These are phyloP conservation scores for Podila clonocystis DNA, from an alignment of 192 early-diverging fungal species.

Conservation along the genomic window DNA sequence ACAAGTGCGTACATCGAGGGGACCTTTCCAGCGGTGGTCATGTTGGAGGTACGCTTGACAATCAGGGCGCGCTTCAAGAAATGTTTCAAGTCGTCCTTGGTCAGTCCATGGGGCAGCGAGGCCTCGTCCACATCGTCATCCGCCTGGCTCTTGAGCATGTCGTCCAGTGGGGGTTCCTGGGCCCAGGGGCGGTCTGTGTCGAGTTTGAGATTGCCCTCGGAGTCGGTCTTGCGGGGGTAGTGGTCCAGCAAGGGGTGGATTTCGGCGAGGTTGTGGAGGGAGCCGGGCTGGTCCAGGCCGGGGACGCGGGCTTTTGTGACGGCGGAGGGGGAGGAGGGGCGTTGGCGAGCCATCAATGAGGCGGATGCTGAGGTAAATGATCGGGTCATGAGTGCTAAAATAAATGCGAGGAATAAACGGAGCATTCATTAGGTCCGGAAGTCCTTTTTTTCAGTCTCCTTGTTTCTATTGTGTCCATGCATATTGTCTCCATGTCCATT, in stretches of 20 bases:
- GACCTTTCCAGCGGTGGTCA: slow-evolving; percentile 83
- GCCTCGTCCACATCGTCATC: slow-evolving; percentile 47
- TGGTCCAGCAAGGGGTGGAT: slow-evolving; percentile 50
- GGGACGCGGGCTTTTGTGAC: slow-evolving; percentile 22
- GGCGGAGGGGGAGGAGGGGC: slow-evolving; percentile 7
- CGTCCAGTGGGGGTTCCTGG: slow-evolving; percentile 36
- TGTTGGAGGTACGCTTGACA: slow-evolving; percentile 79
- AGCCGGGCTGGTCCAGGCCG: slow-evolving; percentile 15
- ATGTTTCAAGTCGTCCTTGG: slow-evolving; percentile 60
- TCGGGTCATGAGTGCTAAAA: slow-evolving; percentile 24
- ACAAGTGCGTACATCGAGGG: slow-evolving; percentile 91
- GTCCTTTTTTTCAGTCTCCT: no score
- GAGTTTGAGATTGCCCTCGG: slow-evolving; percentile 27
- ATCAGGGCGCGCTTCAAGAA: slow-evolving; percentile 78
- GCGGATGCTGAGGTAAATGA: slow-evolving; percentile 28
- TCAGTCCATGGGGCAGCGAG: slow-evolving; percentile 56
- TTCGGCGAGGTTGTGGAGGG: slow-evolving; percentile 40
- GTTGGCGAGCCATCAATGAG: slow-evolving; percentile 41
- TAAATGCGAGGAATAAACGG: background rate
- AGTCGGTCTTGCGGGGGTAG: slow-evolving; percentile 38
- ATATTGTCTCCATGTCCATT: no score
- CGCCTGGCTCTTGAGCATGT: slow-evolving; percentile 47
- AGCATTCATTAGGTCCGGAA: no score
- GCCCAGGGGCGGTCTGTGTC: slow-evolving; percentile 31
- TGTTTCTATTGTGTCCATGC: no score